phyloP scores from a whole-genome alignment of 2,329 filamentous ascomycete species.

The Calonectria fujianensis region DNA sequence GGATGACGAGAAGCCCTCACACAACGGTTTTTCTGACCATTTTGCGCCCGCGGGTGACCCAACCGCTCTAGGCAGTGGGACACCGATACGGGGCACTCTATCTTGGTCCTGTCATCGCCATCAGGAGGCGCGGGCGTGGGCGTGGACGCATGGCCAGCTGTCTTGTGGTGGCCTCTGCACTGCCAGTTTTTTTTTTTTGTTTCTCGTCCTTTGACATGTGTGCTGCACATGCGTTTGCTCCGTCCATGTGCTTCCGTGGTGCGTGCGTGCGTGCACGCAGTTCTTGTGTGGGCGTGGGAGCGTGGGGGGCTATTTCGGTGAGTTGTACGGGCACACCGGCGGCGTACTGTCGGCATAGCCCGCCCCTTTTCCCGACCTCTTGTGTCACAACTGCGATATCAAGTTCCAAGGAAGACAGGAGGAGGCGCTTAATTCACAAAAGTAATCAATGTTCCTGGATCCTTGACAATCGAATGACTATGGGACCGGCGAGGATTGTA shows the following conservation, averaged over 20 bases:
- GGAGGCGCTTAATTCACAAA: not conserved
- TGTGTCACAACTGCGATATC: not conserved
- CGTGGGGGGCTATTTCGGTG: constrained; percentile 32
- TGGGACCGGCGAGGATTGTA: not conserved
- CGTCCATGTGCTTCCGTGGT: constrained; percentile 28
- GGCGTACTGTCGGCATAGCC: constrained; percentile 7
- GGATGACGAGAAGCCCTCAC: constrained; percentile 41
- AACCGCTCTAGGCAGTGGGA: constrained; percentile 35
- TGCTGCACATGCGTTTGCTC: constrained; percentile 31
- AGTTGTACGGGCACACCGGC: constrained; percentile 34
- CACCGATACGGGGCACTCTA: constrained; percentile 31
- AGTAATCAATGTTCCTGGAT: not conserved
- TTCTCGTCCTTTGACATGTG: constrained; percentile 27
- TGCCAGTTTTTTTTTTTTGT: constrained; percentile 20
- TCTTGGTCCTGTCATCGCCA: constrained; percentile 29
- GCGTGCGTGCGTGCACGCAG: constrained; percentile 19
- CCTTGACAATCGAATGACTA: constrained; percentile 23
- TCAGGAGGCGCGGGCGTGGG: constrained; percentile 21
- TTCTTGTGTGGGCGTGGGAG: constrained; percentile 24
- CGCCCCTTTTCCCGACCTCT: constrained; percentile 11
- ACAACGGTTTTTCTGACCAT: constrained; percentile 30
- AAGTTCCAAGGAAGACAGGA: not conserved
- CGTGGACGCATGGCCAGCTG: constrained; percentile 25
- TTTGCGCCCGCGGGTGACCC: constrained; percentile 36
- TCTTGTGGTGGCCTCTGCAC: constrained; percentile 6